phyloP scores from a whole-genome alignment of 371 early-diverging fungal species.

The Batrachochytrium dendrobatidis region DNA sequence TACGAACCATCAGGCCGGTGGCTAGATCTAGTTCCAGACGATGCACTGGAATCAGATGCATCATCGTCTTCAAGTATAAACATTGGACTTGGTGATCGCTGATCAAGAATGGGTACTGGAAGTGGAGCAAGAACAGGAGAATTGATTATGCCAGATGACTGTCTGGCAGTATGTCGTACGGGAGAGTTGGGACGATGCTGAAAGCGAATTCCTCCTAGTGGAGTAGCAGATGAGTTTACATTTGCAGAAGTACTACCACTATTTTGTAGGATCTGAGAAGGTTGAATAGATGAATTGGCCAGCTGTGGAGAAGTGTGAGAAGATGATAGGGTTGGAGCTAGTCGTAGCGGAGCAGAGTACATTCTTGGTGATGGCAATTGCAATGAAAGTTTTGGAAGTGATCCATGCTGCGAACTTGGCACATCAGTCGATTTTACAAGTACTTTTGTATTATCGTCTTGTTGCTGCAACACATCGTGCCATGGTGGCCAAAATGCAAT shows the following conservation, averaged over 20 bases:
- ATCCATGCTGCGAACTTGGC: too few relatives aligned
- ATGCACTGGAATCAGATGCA: neutral
- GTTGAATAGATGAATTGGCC: slow-evolving; percentile 7
- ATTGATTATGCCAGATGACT: slow-evolving; percentile 8
- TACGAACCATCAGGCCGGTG: slow-evolving; percentile 6
- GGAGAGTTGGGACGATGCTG: slow-evolving; percentile 7
- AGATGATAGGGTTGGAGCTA: neutral
- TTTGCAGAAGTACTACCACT: too few relatives aligned
- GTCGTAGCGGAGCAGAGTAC: neutral
- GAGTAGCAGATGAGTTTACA: too few relatives aligned
- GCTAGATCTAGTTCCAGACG: neutral
- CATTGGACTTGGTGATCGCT: slow-evolving; percentile 31
- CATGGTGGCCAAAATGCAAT: slow-evolving; percentile 34
- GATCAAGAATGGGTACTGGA: slow-evolving; percentile 6
- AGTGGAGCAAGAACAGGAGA: slow-evolving; percentile 11
- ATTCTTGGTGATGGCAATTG: neutral
- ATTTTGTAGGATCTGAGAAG: slow-evolving; percentile 5
- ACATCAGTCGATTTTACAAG: too few relatives aligned
- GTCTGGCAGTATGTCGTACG: neutral
- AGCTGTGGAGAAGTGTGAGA: neutral
- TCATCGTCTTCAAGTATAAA: slow-evolving; percentile 30
- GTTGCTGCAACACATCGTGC: slow-evolving; percentile 16
- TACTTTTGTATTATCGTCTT: neutral
- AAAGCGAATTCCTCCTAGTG: neutral
- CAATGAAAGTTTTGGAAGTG: neutral